These are phyloP conservation scores for Globisporangium nagaii DNA, from an alignment of 352 stramenopile species.

Conservation along the genomic window DNA sequence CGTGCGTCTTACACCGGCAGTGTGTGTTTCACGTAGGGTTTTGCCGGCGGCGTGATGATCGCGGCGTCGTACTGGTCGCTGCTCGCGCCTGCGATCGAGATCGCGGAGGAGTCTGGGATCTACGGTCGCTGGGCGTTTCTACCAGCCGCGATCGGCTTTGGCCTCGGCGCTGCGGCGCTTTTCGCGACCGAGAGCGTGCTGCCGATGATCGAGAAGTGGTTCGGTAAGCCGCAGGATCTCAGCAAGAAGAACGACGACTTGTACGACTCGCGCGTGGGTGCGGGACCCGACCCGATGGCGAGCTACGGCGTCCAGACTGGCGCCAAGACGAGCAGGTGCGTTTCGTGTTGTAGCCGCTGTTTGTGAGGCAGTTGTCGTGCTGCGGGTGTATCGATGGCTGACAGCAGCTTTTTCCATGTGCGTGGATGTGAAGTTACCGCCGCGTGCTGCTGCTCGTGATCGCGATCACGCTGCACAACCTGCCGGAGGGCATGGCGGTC, in stretches of 20 bases:
- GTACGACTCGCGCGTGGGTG: slow-evolving; percentile 12
- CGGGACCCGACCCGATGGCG: slow-evolving; percentile 18
- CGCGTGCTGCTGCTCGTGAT: slow-evolving; percentile 85
- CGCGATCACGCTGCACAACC: slow-evolving; percentile 88
- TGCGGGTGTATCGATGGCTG: no score
- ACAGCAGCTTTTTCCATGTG: no score
- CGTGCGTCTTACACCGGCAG: background rate
- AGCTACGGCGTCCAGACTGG: slow-evolving; percentile 20
- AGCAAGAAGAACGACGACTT: slow-evolving; percentile 49
- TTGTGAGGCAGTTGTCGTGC: no score
- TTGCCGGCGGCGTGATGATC: slow-evolving; percentile 88
- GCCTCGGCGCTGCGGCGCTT: slow-evolving; percentile 62
- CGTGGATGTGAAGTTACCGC: slow-evolving; percentile 52
- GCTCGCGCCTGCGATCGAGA: slow-evolving; percentile 82
- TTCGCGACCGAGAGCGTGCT: slow-evolving; percentile 70
- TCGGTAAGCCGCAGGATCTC: slow-evolving; percentile 33
- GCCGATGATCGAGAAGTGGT: slow-evolving; percentile 45
- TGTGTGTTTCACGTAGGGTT: slow-evolving; percentile 33
- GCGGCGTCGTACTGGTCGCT: slow-evolving; percentile 89
- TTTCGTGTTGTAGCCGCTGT: no score
- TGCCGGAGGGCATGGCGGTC: slow-evolving; percentile 87
- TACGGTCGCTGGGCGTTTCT: slow-evolving; percentile 82
- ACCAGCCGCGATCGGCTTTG: slow-evolving; percentile 80
- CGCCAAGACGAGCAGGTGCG: slow-evolving; percentile 3
- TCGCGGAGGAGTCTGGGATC: slow-evolving; percentile 71